These are phyloP conservation scores for Lachnellula suecica DNA, from an alignment of 2,329 filamentous ascomycete species.

Conservation along the genomic window DNA sequence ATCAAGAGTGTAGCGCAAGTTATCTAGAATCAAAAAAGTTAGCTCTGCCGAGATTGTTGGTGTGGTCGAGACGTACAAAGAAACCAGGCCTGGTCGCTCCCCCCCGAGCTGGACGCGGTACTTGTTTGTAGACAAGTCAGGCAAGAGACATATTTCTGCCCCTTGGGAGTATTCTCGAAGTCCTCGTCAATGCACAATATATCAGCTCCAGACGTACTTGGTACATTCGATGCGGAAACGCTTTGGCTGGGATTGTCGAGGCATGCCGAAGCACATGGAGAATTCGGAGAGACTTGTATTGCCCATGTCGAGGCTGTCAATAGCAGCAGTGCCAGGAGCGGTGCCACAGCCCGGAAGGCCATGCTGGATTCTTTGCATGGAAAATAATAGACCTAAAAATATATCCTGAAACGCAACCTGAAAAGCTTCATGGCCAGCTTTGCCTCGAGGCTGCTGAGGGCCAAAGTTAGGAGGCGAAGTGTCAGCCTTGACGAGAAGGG, in stretches of 20 bases:
- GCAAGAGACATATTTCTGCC: constrained; percentile 28
- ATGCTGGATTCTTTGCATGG: constrained; percentile 5
- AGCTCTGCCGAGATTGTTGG: too few species aligned
- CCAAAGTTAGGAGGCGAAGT: background rate
- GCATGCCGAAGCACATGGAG: constrained; percentile 49
- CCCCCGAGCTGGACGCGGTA: constrained; percentile 17
- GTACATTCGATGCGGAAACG: constrained; percentile 33
- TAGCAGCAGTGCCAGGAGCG: background rate
- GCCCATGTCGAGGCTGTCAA: constrained; percentile 19
- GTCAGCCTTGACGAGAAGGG: background rate
- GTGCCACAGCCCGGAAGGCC: background rate
- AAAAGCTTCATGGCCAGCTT: background rate
- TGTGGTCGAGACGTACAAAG: constrained; percentile 33
- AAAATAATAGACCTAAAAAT: background rate
- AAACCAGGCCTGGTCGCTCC: constrained; percentile 30
- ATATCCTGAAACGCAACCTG: constrained; percentile 7
- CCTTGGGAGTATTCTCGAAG: constrained; percentile 22
- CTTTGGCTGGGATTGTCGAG: constrained; percentile 39
- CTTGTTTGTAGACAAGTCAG: constrained; percentile 31
- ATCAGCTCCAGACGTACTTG: constrained; percentile 45
- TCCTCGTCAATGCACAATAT: constrained; percentile 35
- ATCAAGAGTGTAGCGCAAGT: constrained; percentile 29
- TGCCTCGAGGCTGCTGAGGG: background rate
- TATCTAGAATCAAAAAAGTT: constrained; percentile 23
- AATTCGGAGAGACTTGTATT: constrained; percentile 50